phyloP scores from a whole-genome alignment of 2,329 filamentous ascomycete species.

The Madurella mycetomatis region DNA sequence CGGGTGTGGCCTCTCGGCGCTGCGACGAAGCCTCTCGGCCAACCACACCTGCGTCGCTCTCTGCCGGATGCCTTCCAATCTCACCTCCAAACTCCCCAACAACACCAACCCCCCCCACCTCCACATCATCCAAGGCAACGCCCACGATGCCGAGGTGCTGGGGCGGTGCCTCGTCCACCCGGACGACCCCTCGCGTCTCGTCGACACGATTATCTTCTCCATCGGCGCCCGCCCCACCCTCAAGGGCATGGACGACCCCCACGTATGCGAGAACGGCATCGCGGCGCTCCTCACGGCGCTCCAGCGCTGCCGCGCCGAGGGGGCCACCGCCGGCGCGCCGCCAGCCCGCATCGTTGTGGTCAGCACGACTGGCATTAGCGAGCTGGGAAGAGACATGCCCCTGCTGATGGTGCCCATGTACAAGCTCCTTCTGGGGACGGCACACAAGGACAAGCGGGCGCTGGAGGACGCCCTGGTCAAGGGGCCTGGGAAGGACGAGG shows the following conservation, averaged over 20 bases:
- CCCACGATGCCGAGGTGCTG: conserved; percentile 38
- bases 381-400: conserved; percentile 38
- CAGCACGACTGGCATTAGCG: conserved; percentile 41
- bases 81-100: conserved; percentile 34
- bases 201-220: conserved; percentile 44
- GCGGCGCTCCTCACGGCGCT: conserved; percentile 39
- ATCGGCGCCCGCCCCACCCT: conserved; percentile 40
- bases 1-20: conserved; percentile 44
- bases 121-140: conserved; percentile 44
- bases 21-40: conserved; percentile 42
- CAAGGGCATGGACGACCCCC: conserved; percentile 40
- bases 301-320: conserved; percentile 24
- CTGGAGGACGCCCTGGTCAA: conserved; percentile 39
- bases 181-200: conserved; percentile 30
- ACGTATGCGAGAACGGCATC: conserved; percentile 45
- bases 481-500: conserved; percentile 21
- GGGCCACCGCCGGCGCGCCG: conserved; percentile 18
- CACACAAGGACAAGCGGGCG: conserved; percentile 41
- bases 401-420: conserved; percentile 39
- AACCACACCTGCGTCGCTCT: conserved; percentile 46
- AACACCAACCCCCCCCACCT: conserved; percentile 34
- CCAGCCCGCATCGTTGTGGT: conserved; percentile 38
- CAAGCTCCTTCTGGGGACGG: conserved; percentile 32
- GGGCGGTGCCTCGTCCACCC: conserved; percentile 33
- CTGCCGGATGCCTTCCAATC: conserved; percentile 47